These are phyloP conservation scores for Cunninghamia lanceolata DNA, from an alignment of 75 land plant species.

Conservation along the genomic window DNA sequence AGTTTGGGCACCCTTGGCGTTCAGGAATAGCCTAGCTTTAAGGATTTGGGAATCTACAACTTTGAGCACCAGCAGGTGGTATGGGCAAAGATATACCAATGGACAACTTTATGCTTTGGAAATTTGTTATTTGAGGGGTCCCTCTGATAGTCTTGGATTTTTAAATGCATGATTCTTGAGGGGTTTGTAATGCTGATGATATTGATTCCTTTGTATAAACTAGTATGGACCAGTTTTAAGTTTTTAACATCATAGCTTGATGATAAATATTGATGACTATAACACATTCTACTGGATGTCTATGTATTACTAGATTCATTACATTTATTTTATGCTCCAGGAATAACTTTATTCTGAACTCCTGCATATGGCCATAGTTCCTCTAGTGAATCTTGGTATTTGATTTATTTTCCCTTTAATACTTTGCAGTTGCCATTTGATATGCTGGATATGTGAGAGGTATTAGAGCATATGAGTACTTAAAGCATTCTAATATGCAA, in stretches of 20 bases:
- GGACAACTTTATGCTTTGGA: not conserved
- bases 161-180: not conserved
- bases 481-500: not conserved
- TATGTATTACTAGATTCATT: not conserved
- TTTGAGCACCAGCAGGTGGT: too few relatives aligned
- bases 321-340: not conserved
- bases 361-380: not conserved
- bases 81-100: not conserved
- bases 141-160: not conserved
- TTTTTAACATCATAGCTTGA: not conserved
- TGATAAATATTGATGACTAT: not conserved
- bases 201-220: not conserved
- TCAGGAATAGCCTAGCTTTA: too few relatives aligned
- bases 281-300: not conserved
- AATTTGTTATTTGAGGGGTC: not conserved
- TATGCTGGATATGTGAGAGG: not conserved
- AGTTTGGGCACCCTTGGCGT: too few relatives aligned
- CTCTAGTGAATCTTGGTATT: not conserved
- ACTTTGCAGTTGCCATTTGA: not conserved
- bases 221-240: too few relatives aligned
- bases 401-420: not conserved
- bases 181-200: not conserved
- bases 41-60: too few relatives aligned
- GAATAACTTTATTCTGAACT: not conserved
- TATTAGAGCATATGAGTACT: not conserved